Percentiles rank a stretch among this genome's conserved stretches.
Conservation (phyloP, 345 rosid species). For the Eucalyptus cladocalyx region DNA sequence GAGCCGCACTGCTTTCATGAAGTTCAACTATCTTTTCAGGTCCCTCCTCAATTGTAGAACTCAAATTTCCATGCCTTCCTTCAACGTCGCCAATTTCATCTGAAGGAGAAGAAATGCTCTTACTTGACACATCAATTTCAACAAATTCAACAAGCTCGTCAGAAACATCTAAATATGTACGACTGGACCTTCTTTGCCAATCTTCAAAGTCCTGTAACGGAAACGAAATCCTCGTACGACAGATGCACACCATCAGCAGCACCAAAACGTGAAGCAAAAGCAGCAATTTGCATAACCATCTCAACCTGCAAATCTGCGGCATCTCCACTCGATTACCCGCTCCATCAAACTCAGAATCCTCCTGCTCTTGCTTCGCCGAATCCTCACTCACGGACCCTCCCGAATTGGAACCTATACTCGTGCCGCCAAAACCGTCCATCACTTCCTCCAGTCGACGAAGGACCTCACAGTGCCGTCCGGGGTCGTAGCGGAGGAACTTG, state of each 20-base stretch:
- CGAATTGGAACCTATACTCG: background rate
- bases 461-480: conserved; percentile 15
- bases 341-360: background rate
- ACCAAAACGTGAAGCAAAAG: conserved; percentile 9
- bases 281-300: background rate
- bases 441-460: background rate
- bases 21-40: background rate
- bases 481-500: conserved; percentile 21
- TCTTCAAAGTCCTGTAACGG: background rate
- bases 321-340: background rate
- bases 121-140: background rate
- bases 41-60: background rate
- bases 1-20: background rate
- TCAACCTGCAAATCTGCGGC: conserved; percentile 6
- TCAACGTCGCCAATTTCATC: background rate
- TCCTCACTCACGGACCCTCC: background rate
- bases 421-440: background rate
- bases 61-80: background rate
- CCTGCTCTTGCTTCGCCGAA: background rate
- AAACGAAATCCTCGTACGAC: conserved; percentile 2
- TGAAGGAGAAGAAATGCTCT: background rate
- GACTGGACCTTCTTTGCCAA: background rate
- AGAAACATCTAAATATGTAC: background rate
- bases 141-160: background rate
- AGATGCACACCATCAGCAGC: conserved; percentile 8